Conservation (phyloP, 768 basidiomycete species). For the Podaxis mareebaensis region DNA sequence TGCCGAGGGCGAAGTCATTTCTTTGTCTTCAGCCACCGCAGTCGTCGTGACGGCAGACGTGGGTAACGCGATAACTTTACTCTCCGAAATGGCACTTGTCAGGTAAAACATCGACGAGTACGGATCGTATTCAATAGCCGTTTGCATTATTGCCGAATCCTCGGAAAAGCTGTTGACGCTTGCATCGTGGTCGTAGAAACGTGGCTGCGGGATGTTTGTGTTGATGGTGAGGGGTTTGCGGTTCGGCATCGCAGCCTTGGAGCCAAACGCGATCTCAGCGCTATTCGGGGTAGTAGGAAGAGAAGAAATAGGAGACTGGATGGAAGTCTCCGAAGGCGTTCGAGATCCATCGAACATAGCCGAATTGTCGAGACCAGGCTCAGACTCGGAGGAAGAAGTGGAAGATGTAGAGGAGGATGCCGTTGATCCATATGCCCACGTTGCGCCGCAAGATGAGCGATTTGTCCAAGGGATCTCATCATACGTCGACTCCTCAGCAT, state of each 20-base stretch:
- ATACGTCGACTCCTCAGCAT: constrained; percentile 39
- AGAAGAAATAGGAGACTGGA: constrained; percentile 53
- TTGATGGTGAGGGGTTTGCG: constrained; percentile 53
- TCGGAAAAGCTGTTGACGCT: constrained; percentile 46
- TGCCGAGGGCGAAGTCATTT: constrained; percentile 50
- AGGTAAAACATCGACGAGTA: constrained; percentile 61
- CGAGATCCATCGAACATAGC: constrained; percentile 46
- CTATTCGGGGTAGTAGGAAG: constrained; percentile 61
- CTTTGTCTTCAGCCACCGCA: constrained; percentile 50
- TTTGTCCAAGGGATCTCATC: constrained; percentile 37
- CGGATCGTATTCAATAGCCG: constrained; percentile 67
- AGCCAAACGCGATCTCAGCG: constrained; percentile 41
- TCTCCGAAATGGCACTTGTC: constrained; percentile 42
- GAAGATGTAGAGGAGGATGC: constrained; percentile 35
- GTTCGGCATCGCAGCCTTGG: constrained; percentile 33
- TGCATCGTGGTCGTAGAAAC: constrained; percentile 47
- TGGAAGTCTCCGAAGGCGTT: constrained; percentile 46
- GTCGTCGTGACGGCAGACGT: constrained; percentile 35
- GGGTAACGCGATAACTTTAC: constrained; percentile 37
- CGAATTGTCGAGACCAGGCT: constrained; percentile 30
- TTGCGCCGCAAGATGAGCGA: constrained; percentile 49
- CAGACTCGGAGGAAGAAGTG: constrained; percentile 14
- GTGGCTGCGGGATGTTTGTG: constrained; percentile 47
- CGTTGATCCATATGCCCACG: constrained; percentile 56
- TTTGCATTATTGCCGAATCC: constrained; percentile 70